phyloP scores from a whole-genome alignment of 345 rosid genomes.

The Bruguiera sexangula region DNA sequence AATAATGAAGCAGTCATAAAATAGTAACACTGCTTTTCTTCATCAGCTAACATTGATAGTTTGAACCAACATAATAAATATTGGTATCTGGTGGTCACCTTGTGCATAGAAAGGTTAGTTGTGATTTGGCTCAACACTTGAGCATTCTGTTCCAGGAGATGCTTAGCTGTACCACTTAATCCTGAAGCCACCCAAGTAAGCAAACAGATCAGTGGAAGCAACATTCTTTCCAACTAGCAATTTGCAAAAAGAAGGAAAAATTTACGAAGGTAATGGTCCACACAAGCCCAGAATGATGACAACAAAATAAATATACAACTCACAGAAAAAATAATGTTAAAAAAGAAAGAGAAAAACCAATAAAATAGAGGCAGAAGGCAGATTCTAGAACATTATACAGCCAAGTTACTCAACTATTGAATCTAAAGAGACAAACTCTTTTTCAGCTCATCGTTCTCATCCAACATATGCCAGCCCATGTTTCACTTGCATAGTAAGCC shows the following conservation, averaged over 20 bases:
- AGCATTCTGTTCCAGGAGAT: constrained; percentile 71
- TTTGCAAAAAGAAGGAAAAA: not conserved
- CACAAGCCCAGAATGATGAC: not conserved
- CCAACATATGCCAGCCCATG: no score
- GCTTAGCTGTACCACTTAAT: constrained; percentile 49
- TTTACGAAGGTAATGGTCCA: not conserved
- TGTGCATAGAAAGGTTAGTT: constrained; percentile 62
- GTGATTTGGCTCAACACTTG: constrained; percentile 65
- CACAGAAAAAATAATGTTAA: no score
- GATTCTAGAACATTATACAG: no score
- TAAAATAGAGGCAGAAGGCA: no score
- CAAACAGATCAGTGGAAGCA: constrained; percentile 5
- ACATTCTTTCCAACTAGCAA: constrained; percentile 2
- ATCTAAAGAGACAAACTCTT: no score
- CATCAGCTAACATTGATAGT: not conserved
- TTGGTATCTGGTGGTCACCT: constrained; percentile 41
- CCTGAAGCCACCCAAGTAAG: constrained; percentile 45
- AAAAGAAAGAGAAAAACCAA: no score
- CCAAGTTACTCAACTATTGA: no score
- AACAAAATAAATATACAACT: no score
- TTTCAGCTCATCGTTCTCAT: no score
- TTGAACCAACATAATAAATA: not conserved
- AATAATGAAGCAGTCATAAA: not conserved
- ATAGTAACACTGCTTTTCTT: not conserved
- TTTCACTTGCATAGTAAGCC: no score